A percentile compares a stretch with the other conserved stretches of the same genome.
phyloP scores from a whole-genome alignment of 108 stramenopile genomes.

The Cylindrotheca closterium region DNA sequence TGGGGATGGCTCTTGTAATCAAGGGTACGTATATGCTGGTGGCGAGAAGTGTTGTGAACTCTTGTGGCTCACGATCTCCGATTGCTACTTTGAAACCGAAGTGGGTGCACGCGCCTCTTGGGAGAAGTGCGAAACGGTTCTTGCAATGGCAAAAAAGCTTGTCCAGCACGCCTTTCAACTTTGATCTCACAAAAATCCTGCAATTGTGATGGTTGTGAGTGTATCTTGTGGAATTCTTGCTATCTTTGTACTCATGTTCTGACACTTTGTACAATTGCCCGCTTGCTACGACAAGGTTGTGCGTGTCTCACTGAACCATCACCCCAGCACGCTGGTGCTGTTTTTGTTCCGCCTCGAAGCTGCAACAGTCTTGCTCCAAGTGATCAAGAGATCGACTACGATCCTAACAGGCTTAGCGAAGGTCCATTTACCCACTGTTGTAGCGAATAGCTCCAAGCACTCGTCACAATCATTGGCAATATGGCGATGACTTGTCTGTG shows the following conservation, averaged over 20 bases:
- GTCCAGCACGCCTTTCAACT: not conserved
- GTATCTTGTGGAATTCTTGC: no score
- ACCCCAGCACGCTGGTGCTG: no score
- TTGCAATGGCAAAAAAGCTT: not conserved
- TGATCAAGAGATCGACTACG: not conserved
- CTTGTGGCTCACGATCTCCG: no score
- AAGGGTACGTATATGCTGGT: no score
- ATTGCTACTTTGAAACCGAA: no score
- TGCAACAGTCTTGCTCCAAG: not conserved
- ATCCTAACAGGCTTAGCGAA: not conserved
- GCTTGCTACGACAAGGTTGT: no score
- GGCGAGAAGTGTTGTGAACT: no score
- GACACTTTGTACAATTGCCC: not conserved
- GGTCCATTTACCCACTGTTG: not conserved
- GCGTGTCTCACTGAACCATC: no score
- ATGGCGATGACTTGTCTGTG: no score
- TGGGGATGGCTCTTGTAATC: not conserved
- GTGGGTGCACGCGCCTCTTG: not conserved
- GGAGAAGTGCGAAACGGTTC: not conserved
- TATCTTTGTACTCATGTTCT: not conserved
- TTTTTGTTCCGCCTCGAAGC: not conserved
- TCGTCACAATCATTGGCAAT: no score
- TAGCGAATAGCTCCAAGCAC: no score
- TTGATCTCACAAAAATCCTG: not conserved
- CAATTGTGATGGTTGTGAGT: not conserved